phyloP scores from a whole-genome alignment of 2,329 filamentous ascomycete species.

The Raffaelea albimanens region DNA sequence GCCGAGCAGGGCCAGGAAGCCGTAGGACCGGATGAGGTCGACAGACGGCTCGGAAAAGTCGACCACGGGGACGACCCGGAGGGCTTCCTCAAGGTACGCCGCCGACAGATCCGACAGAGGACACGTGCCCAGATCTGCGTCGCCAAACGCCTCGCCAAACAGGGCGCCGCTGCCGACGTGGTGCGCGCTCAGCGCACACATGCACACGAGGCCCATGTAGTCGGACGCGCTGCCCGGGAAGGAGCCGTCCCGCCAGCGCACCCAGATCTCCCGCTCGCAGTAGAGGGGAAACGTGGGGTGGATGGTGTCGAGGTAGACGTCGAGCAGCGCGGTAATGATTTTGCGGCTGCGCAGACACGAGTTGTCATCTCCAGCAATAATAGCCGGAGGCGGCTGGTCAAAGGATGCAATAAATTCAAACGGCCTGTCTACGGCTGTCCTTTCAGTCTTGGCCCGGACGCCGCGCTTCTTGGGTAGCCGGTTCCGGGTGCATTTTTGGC shows the following conservation, averaged over 20 bases:
- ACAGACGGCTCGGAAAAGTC: neutral
- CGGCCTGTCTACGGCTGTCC: no score
- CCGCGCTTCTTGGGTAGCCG: slow-evolving; percentile 6
- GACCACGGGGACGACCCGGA: neutral
- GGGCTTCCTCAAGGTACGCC: neutral
- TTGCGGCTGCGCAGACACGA: neutral
- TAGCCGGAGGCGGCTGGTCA: neutral
- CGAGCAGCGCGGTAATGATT: neutral
- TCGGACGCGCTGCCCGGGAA: neutral
- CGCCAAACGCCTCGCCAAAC: neutral
- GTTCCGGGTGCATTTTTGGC: slow-evolving; percentile 4
- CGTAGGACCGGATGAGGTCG: slow-evolving; percentile 1
- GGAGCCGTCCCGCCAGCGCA: slow-evolving; percentile 1
- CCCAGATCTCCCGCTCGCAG: slow-evolving; percentile 4
- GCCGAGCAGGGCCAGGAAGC: slow-evolving; percentile 1
- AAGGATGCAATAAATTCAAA: neutral
- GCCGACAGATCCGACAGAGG: neutral
- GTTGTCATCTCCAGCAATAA: neutral
- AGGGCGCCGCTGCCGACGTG: slow-evolving; percentile 2
- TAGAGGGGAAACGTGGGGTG: slow-evolving; percentile 8
- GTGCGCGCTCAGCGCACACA: slow-evolving; percentile 5
- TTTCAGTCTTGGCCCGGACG: no score
- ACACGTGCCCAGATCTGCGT: no score
- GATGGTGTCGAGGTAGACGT: slow-evolving; percentile 7
- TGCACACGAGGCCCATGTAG: slow-evolving; percentile 5